These are phyloP conservation scores for Stereum hirsutum DNA, from an alignment of 1,284 basidiomycete species.

Conservation along the genomic window DNA sequence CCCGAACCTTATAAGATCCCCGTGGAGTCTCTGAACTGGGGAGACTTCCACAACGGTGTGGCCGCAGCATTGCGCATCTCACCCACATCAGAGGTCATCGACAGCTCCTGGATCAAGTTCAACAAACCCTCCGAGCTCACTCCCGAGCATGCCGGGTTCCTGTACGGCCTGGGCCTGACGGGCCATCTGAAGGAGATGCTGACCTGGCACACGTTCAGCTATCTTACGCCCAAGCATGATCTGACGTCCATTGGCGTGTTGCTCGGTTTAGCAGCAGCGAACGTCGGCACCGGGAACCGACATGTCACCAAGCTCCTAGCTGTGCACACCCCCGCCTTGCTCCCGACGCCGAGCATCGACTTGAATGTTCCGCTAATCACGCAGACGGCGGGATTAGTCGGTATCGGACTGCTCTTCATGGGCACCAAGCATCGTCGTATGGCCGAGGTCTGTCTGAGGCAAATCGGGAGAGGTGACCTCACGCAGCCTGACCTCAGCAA, in stretches of 20 bases:
- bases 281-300: constrained; percentile 80
- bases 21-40: constrained; percentile 77
- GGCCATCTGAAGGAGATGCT: constrained; percentile 86
- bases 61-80: constrained; percentile 83
- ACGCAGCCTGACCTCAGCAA: constrained; percentile 74
- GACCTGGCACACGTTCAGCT: constrained; percentile 85
- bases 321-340: constrained; percentile 87
- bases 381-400: constrained; percentile 84
- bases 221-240: constrained; percentile 93
- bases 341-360: constrained; percentile 82
- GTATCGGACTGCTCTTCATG: constrained; percentile 86
- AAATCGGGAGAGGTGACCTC: constrained; percentile 75
- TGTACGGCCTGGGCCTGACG: constrained; percentile 87
- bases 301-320: constrained; percentile 88
- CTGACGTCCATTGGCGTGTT: constrained; percentile 90
- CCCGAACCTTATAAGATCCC: constrained; percentile 61
- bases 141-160: constrained; percentile 90
- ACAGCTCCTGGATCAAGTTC: constrained; percentile 91
- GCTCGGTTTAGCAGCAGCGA: constrained; percentile 86
- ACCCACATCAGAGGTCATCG: constrained; percentile 67
- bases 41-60: constrained; percentile 96
- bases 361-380: constrained; percentile 87
- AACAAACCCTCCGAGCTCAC: constrained; percentile 83
- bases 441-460: constrained; percentile 84
- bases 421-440: constrained; percentile 84